Evolutionary conservation across 805 yeast genomes (phyloP).

Genomic region (Kodamaea jinghongensis): DNA sequence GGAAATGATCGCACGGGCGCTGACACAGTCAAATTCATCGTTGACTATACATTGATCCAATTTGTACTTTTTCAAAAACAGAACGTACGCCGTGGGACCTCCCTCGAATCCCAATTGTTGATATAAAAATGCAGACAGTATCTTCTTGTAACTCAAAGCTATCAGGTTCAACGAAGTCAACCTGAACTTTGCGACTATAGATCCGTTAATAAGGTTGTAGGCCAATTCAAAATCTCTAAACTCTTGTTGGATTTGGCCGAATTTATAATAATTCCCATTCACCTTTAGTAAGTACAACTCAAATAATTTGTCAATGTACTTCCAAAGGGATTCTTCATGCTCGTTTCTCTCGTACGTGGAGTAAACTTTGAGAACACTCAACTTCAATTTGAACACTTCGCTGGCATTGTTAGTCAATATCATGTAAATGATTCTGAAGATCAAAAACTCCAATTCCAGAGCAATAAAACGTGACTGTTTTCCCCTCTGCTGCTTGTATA

Average conservation of each 20-base stretch:
- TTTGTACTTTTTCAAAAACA: slow-evolving; percentile 43
- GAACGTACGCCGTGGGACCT: slow-evolving; percentile 27
- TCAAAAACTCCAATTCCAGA: slow-evolving; percentile 57
- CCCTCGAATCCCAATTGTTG: slow-evolving; percentile 39
- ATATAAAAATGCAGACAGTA: slow-evolving; percentile 36
- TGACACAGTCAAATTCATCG: slow-evolving; percentile 29
- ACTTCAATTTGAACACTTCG: slow-evolving; percentile 48
- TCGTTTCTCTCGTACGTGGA: slow-evolving; percentile 7
- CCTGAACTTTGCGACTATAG: slow-evolving; percentile 57
- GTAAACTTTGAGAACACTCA: slow-evolving; percentile 9
- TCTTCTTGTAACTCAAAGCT: slow-evolving; percentile 52
- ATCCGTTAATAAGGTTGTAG: slow-evolving; percentile 26
- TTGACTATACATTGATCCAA: slow-evolving; percentile 28
- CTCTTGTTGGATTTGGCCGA: slow-evolving; percentile 38
- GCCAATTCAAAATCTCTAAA: slow-evolving; percentile 20
- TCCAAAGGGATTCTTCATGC: slow-evolving; percentile 15
- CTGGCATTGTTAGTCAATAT: slow-evolving; percentile 66
- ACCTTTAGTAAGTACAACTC: slow-evolving; percentile 17
- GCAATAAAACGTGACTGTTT: slow-evolving; percentile 17
- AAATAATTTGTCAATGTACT: slow-evolving; percentile 16
- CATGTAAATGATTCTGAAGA: slow-evolving; percentile 72
- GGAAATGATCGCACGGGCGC: slow-evolving; percentile 35
- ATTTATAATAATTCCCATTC: slow-evolving; percentile 49
- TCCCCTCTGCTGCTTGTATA: slow-evolving; percentile 48
- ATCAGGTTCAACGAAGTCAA: slow-evolving; percentile 54